Evolutionary conservation across 2,329 filamentous ascomycete genomes (phyloP).

Genomic region (Cercospora nicotianae): DNA sequence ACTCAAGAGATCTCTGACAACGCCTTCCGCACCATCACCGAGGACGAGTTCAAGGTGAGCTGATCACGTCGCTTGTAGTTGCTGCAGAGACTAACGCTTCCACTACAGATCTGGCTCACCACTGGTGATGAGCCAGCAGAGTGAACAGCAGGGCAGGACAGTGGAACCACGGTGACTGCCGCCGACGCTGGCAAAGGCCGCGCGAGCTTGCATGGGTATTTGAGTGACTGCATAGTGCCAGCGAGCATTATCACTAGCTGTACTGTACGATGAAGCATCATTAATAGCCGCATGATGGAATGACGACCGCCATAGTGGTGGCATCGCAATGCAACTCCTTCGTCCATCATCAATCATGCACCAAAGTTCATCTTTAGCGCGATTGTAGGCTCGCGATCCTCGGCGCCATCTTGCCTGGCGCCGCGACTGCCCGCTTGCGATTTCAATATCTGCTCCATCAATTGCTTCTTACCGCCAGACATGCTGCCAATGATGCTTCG

Average conservation of each 20-base stretch:
- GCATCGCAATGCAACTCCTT: not conserved
- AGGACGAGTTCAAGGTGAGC: slow-evolving; percentile 22
- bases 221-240: slow-evolving; percentile 13
- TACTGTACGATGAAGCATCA: not conserved
- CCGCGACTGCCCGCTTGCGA: slow-evolving; percentile 44
- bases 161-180: no score
- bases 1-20: slow-evolving; percentile 24
- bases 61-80: not conserved
- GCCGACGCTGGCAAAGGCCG: not conserved
- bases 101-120: slow-evolving; percentile 6
- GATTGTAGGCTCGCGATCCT: slow-evolving; percentile 71
- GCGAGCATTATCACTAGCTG: slow-evolving; percentile 4
- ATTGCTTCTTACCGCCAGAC: slow-evolving; percentile 66
- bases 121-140: not conserved
- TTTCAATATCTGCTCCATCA: slow-evolving; percentile 68
- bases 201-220: slow-evolving; percentile 3
- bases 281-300: not conserved
- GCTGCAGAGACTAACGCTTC: not conserved
- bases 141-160: not conserved
- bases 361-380: slow-evolving; percentile 89
- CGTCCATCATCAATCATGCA: not conserved
- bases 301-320: not conserved
- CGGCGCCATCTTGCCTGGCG: slow-evolving; percentile 45
- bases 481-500: slow-evolving; percentile 70
- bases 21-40: slow-evolving; percentile 19